These are phyloP conservation scores for Viridothelium virens DNA, from an alignment of 495 filamentous ascomycete species.

Conservation along the genomic window DNA sequence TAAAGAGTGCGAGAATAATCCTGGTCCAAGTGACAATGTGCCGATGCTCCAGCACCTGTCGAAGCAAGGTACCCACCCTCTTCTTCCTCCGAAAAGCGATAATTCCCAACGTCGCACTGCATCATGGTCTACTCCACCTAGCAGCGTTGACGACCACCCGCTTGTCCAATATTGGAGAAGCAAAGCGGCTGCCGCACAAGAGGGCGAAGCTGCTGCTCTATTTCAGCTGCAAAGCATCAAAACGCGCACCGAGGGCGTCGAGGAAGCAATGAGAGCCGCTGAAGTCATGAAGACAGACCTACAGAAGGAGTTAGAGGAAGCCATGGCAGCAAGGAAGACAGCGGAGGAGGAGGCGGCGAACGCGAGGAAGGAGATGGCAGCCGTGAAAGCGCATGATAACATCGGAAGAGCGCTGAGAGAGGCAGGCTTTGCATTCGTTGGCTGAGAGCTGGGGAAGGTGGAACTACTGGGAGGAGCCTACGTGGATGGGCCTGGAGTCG, in stretches of 20 bases:
- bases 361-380: background rate
- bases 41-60: background rate
- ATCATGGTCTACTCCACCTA: background rate
- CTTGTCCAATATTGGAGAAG: constrained; percentile 5
- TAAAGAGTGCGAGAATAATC: no score
- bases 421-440: background rate
- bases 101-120: background rate
- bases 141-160: background rate
- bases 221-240: background rate
- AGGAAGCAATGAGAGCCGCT: background rate
- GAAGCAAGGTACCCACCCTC: background rate
- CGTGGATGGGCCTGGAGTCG: no score
- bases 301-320: background rate
- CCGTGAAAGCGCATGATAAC: background rate
- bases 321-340: background rate
- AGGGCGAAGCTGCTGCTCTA: background rate
- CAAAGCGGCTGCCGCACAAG: background rate
- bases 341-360: background rate
- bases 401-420: background rate
- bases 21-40: no score
- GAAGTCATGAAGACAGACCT: background rate
- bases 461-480: background rate
- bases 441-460: background rate
- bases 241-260: background rate
- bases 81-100: background rate